phyloP scores from a whole-genome alignment of 73 alveolate genomes.

The Paraurostyla sp. region DNA sequence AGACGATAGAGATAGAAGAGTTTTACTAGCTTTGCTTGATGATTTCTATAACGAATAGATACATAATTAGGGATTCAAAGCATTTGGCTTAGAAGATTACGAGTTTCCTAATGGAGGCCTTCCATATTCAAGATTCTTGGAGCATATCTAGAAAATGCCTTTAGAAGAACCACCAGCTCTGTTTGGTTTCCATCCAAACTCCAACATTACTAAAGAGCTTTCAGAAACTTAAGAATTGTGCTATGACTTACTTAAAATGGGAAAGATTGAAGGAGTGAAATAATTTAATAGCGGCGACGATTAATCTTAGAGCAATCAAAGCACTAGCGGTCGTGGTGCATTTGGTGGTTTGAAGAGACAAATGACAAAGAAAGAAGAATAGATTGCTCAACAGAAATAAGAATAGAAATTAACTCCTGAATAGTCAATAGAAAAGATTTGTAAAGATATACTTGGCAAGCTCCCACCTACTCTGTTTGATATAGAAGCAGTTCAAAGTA shows the following conservation, averaged over 20 bases:
- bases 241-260: constrained; percentile 31
- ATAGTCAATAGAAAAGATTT: constrained; percentile 42
- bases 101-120: constrained; percentile 73
- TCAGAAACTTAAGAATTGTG: constrained; percentile 85
- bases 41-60: constrained; percentile 87
- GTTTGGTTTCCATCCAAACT: constrained; percentile 99
- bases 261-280: constrained; percentile 58
- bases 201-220: constrained; percentile 98
- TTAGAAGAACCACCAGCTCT: constrained; percentile 97
- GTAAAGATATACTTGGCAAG: constrained; percentile 54
- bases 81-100: constrained; percentile 70
- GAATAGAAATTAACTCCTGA: constrained; percentile 29
- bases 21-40: constrained; percentile 93
- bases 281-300: neutral
- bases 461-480: constrained; percentile 86
- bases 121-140: constrained; percentile 86
- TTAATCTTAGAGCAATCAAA: neutral
- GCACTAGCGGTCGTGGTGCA: neutral
- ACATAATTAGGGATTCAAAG: constrained; percentile 73
- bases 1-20: constrained; percentile 98
- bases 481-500: constrained; percentile 81
- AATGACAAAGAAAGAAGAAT: constrained; percentile 21
- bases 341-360: constrained; percentile 14
- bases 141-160: constrained; percentile 92
- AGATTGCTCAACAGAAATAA: neutral